Evolutionary conservation across 2,329 filamentous ascomycete genomes (phyloP), one percentile per base, ranked within the genome.

Genomic region (Penicillium brevicompactum): DNA sequence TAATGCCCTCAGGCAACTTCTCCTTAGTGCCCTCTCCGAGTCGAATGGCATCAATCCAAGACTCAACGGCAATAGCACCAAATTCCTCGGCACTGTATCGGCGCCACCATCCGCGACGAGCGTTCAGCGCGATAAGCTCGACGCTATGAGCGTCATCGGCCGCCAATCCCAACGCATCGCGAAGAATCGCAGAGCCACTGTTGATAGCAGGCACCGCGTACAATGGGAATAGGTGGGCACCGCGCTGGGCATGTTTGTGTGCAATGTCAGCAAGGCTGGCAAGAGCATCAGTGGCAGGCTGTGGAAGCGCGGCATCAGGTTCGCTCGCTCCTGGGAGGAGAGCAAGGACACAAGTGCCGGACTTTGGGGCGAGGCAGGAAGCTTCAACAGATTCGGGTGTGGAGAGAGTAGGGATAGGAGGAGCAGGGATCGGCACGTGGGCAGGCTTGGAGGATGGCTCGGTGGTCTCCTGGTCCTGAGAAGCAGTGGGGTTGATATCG

Each of bases 41-140:
- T 37, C 91, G 87, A 59, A 97, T 91, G n/a, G 85, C 82, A 68
- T 99, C 94, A 56, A 99, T 85, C 91, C 93, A 99, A 58, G 79
- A 78, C 76, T 96, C 91, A 30, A 99, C 78, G 24, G 82, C 83
- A 51, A 83, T 79, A 22, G 80, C 69, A 3, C 66, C 63, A 44
- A 67, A 75, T 51, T 83, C 84, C 43, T 27, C 86, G 14, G 75
- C 71, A 8, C 75, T 72, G 46, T 90, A 94, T 55, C 83, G 84
- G 66, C 89, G 88, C 84, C 87, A 95, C 94, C 94, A 99, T 41
- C 84, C 83, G 51, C 92, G 86, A 67, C 92, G 91, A 31, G 85
- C 89, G 73, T 97, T 97, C 56, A 96, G 73, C 14, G 92, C 92
- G 51, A 97, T 80, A 43, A 97, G 76, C 68, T 92, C 87, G 14